Conservation (phyloP, 1,284 basidiomycete species). For the Ceratobasidium sp. region DNA sequence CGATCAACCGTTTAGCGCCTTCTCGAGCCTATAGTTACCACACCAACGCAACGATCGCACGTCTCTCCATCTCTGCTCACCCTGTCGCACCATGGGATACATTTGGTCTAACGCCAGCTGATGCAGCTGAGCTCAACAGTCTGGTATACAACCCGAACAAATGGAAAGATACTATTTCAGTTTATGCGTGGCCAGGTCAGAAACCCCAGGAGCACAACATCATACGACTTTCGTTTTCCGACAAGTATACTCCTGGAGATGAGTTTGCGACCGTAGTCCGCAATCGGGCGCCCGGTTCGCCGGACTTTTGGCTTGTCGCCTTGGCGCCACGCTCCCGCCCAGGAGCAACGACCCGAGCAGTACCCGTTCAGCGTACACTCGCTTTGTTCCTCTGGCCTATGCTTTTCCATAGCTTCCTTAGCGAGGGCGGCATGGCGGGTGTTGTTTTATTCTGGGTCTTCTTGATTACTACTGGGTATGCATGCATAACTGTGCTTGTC, state of each 20-base stretch:
- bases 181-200: slow-evolving; percentile 22
- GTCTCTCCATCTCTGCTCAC: slow-evolving; percentile 5
- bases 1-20: slow-evolving; percentile 16
- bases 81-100: slow-evolving; percentile 20
- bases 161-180: not conserved
- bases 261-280: slow-evolving; percentile 18
- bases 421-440: slow-evolving; percentile 30
- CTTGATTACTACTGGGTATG: slow-evolving; percentile 33
- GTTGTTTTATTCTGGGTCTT: slow-evolving; percentile 32
- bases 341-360: slow-evolving; percentile 4
- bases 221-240: slow-evolving; percentile 14
- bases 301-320: slow-evolving; percentile 4
- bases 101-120: slow-evolving; percentile 18
- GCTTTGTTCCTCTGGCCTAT: slow-evolving; percentile 35
- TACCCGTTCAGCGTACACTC: slow-evolving; percentile 29
- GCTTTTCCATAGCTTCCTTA: slow-evolving; percentile 23
- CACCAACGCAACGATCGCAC: not conserved
- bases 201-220: not conserved
- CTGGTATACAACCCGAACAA: not conserved
- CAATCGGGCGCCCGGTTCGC: not conserved
- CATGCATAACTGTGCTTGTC: slow-evolving; percentile 21
- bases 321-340: not conserved
- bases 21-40: not conserved
- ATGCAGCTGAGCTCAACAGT: slow-evolving; percentile 34
- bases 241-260: slow-evolving; percentile 3